Base-by-base conservation (phyloP, 2,329 filamentous ascomycete species). In the Colletotrichum shisoi region DNA sequence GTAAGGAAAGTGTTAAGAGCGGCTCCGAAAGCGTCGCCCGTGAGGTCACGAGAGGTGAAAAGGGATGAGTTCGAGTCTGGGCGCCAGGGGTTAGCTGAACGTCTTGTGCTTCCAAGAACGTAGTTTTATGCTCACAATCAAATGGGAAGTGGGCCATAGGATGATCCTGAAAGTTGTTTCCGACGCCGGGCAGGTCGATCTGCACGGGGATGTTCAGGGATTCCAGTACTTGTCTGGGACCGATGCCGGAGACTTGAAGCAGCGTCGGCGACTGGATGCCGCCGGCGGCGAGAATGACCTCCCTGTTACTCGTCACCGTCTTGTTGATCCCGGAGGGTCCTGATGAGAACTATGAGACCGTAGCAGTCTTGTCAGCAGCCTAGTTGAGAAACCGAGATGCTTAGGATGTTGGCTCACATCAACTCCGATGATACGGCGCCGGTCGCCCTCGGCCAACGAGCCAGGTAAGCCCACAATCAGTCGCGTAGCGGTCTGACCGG, bases 241-340 rank as follows among this genome's bases (percentile, higher is more conserved):
- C 77, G 46, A 78, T 75, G 0, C 76, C 77, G 15, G 77, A 78
- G n/a, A 81, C 72, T 68, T 83, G 78, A 3, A 84, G 74, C n/a
- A 84, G 70, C 21, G 77, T 74, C 2, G 82, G 81, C 1, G 77
- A 77, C 46, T 80, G 76, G 57, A 83, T 76, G 0, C 76, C 73
- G 0, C 82, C 81, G 1, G 79, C 79, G 0, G 76, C 74, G 0
- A 84, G 54, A 34, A 83, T 78, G 3, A 83, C 77, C 63, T 84
- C 81, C 27, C 75, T 78, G 13, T 59, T 71, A 1, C 70, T 71
- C 2, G 45, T 54, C 8, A 58, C 39, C 4, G 56, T 61, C 42
- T 45, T 48, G n/a, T 60, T 58, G 24, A 74, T 7, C 39, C 24
- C 42, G 7, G 21, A 17, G 1, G 34, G 15, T n/a, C 15, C 31